Evolutionary conservation across 2,329 filamentous ascomycete genomes (phyloP), one percentile per base, ranked within the genome.

Genomic region (Tolypocladium nubicola): DNA sequence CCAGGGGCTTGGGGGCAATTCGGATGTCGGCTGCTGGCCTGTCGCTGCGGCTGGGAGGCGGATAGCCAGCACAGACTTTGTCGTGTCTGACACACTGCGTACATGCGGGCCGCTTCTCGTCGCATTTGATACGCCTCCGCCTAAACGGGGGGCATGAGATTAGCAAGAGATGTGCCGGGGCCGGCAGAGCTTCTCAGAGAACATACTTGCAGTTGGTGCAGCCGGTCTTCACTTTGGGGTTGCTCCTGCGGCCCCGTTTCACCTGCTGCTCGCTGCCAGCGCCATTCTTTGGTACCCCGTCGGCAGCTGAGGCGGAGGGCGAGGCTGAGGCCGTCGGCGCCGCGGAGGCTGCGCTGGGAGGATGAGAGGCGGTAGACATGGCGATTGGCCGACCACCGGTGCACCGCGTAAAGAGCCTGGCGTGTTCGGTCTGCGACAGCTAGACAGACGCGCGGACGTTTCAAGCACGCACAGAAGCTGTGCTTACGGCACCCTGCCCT

Each of bases 181-280:
- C 45, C 30, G 23, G 45, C 26, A 33, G 26, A 26, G 47, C 14
- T n/a, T 26, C 26, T n/a, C n/a, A 33, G 40, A 53, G 40, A 56
- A 76, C 83, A 68, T 75, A 86, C 84, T 87, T 87, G 84, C 84
- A 87, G 68, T 82, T 85, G 64, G 76, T 77, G 69, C 84, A 87
- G 45, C 84, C 84, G 1, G 83, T 86, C 72, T 85, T 86, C 61
- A 85, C 83, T 67, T 86, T 86, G 16, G 81, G 79, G 61, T 76
- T 79, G 67, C 81, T 84, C 35, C 74, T 78, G 56, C 81, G 74
- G 16, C 72, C 73, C 55, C 79, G 75, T 65, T 76, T 80, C 40
- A 67, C 55, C 5, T 54, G 49, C 38, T 11, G 40, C 16, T 21
- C 47, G 19, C 3, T 30, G 66, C 49, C 21, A n/a, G 10, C 9